Conservation (phyloP, 176 grass and related monocot species). For the Echinochloa phyllopogon region DNA sequence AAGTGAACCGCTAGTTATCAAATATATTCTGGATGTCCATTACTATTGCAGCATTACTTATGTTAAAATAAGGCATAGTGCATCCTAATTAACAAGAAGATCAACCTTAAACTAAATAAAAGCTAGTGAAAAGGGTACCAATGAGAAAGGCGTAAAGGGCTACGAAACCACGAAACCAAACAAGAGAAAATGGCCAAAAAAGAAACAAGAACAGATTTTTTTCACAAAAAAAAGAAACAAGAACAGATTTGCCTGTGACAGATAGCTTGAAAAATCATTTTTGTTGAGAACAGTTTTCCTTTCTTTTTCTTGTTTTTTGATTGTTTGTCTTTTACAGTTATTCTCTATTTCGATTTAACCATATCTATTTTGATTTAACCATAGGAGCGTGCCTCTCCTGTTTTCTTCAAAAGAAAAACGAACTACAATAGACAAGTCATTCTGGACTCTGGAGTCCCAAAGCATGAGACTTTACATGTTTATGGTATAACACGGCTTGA, state of each 20-base stretch:
- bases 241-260: not conserved
- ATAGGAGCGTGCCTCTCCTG: no score
- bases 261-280: not conserved
- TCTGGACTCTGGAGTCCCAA: not conserved
- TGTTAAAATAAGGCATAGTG: not conserved
- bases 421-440: not conserved
- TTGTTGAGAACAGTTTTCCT: not conserved
- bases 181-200: not conserved
- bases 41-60: not conserved
- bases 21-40: not conserved
- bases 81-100: not conserved
- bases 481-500: no score
- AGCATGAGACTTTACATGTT: not conserved
- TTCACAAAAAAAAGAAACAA: no score
- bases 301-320: no score
- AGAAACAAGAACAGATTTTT: no score
- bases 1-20: not conserved
- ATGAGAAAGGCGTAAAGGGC: not conserved
- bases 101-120: slow-evolving; percentile 1
- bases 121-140: not conserved
- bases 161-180: not conserved
- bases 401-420: no score
- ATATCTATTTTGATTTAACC: no score
- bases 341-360: no score
- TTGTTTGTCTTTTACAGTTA: no score